A percentile compares a stretch with the other conserved stretches of the same genome.
These are phyloP conservation scores for Fusarium lyarnte DNA, from an alignment of 2,329 filamentous ascomycete species.

Conservation along the genomic window DNA sequence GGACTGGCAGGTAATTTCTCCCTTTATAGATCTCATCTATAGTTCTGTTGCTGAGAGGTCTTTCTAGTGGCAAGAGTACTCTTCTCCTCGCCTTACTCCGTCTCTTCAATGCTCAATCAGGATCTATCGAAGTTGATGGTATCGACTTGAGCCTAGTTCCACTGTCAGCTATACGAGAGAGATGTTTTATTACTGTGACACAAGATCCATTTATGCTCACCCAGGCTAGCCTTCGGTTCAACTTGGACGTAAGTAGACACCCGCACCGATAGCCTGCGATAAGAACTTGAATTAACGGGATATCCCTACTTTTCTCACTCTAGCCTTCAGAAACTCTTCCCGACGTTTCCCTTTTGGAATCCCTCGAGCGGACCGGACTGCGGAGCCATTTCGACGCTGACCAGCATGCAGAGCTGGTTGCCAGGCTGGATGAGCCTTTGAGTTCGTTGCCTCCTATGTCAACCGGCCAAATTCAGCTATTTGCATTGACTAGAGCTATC, in stretches of 20 bases:
- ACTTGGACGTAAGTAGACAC: background rate
- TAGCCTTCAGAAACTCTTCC: background rate
- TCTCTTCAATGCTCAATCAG: background rate
- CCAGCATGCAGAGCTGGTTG: background rate
- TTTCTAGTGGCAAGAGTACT: background rate
- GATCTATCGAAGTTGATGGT: background rate
- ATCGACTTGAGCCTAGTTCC: background rate
- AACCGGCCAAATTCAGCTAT: background rate
- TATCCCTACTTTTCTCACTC: fast-evolving
- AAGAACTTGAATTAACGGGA: background rate
- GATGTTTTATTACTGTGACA: background rate
- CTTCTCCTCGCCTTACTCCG: background rate
- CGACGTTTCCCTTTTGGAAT: too few species aligned
- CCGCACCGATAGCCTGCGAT: too few species aligned
- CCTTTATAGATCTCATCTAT: background rate
- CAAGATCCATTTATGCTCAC: background rate
- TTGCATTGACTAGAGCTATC: background rate
- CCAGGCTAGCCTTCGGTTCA: background rate
- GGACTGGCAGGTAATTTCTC: background rate
- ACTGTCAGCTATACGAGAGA: fast-evolving
- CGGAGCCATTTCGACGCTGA: background rate
- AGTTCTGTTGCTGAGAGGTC: fast-evolving
- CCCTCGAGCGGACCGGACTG: background rate
- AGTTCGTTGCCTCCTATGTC: background rate
- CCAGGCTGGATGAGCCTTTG: background rate